Conservation (phyloP, 345 rosid species). For the Salix koriyanagi region DNA sequence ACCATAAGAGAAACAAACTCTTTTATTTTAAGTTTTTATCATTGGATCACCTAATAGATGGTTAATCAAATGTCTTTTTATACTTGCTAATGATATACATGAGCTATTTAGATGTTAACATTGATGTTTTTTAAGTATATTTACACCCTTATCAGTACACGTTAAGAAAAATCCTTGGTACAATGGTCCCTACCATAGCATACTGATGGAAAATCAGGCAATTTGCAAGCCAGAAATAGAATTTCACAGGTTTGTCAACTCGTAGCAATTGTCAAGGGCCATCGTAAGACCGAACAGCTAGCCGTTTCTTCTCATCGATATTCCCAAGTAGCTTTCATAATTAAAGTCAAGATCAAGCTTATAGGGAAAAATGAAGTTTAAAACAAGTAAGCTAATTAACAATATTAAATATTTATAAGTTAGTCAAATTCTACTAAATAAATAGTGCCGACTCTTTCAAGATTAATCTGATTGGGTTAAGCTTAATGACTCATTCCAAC, state of each 20-base stretch:
- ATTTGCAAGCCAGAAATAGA: not conserved
- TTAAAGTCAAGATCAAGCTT: not conserved
- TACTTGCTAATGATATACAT: no score
- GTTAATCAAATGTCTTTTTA: no score
- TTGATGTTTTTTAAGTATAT: no score
- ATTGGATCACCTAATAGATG: no score
- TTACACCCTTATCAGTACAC: no score
- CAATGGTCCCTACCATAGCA: not conserved
- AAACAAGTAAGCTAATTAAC: not conserved
- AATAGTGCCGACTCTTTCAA: not conserved
- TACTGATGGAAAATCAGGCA: not conserved
- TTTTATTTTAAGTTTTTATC: no score
- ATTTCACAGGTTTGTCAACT: not conserved
- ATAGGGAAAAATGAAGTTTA: not conserved
- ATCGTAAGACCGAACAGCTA: no score
- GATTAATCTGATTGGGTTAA: no score
- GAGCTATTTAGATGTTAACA: no score
- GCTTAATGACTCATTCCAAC: no score
- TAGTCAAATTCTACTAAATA: not conserved
- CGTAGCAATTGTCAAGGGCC: not conserved
- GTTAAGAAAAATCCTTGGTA: not conserved
- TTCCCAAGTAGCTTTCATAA: not conserved
- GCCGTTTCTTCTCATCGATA: no score
- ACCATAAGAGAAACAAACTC: rapidly evolving
- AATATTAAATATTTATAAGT: not conserved